Percentiles rank a stretch among this genome's conserved stretches.
Conservation (phyloP, 1,139 yeast species). For the Diutina neorugosa region DNA sequence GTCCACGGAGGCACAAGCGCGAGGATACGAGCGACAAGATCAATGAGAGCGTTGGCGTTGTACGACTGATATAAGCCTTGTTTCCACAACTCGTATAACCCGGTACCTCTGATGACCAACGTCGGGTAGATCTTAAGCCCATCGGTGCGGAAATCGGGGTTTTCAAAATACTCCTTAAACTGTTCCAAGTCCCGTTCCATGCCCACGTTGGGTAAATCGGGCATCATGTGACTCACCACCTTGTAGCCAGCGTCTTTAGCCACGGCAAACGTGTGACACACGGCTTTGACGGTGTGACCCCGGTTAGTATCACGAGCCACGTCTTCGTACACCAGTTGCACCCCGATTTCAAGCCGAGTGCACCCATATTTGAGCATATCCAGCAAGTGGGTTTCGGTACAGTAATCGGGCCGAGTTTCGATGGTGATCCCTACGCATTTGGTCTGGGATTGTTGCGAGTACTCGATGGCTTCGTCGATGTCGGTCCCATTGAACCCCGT, state of each 20-base stretch:
- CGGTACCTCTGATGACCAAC: slow-evolving; percentile 93
- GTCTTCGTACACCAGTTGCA: slow-evolving; percentile 93
- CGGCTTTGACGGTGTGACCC: slow-evolving; percentile 95
- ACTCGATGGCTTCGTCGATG: slow-evolving; percentile 80
- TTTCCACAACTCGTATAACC: slow-evolving; percentile 94
- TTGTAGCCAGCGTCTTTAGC: slow-evolving; percentile 98
- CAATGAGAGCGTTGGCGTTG: slow-evolving; percentile 89
- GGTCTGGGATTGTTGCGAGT: slow-evolving; percentile 89
- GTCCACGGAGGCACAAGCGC: slow-evolving; percentile 99
- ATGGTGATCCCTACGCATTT: slow-evolving; percentile 98
- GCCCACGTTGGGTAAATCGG: slow-evolving; percentile 96
- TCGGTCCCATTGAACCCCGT: slow-evolving; percentile 86
- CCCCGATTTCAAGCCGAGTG: slow-evolving; percentile 94
- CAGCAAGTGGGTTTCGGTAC: slow-evolving; percentile 89
- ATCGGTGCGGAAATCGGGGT: slow-evolving; percentile 94
- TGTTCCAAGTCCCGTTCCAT: slow-evolving; percentile 97
- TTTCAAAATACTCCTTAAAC: slow-evolving; percentile 90
- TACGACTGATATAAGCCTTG: slow-evolving; percentile 90
- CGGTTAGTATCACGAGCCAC: slow-evolving; percentile 97
- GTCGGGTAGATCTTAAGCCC: slow-evolving; percentile 95
- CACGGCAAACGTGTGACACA: slow-evolving; percentile 87
- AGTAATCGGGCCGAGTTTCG: slow-evolving; percentile 97
- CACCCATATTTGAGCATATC: slow-evolving; percentile 96
- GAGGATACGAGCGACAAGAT: slow-evolving; percentile 85
- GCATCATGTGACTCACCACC: slow-evolving; percentile 99